These are phyloP conservation scores for Pelargonium citronellum DNA, from an alignment of 441 rosid species.

Conservation along the genomic window DNA sequence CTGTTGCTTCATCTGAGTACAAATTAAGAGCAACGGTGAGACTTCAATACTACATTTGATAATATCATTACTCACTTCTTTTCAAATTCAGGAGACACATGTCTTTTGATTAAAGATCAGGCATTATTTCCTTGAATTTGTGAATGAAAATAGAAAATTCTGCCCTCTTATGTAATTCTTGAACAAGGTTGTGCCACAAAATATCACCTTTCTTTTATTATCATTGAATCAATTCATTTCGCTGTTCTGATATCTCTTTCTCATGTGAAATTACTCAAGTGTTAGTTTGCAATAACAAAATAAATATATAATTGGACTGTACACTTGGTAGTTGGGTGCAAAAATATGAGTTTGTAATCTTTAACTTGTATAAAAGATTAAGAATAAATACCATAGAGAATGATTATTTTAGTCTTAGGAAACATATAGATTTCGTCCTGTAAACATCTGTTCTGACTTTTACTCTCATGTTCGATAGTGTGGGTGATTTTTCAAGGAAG, in stretches of 20 bases:
- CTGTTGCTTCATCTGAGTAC: conserved; percentile 62
- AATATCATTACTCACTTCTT: neutral
- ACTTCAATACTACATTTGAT: conserved; percentile 17
- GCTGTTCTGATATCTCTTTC: neutral
- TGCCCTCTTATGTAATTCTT: neutral
- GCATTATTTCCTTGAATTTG: neutral
- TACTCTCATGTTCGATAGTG: neutral
- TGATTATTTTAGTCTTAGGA: neutral
- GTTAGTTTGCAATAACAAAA: neutral
- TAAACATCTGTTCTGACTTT: neutral
- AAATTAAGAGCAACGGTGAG: conserved; percentile 63
- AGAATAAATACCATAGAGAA: neutral
- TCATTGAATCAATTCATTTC: neutral
- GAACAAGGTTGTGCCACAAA: neutral
- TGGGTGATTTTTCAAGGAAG: neutral
- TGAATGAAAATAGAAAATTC: neutral
- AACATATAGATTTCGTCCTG: neutral
- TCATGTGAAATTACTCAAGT: neutral
- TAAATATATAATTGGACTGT: too few relatives aligned
- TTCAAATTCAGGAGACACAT: neutral
- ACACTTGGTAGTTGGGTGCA: neutral
- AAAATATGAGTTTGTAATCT: neutral
- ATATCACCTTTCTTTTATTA: neutral
- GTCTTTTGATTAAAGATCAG: neutral
- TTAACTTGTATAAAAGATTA: neutral